phyloP scores from a whole-genome alignment of 2,329 filamentous ascomycete species.

The Fusarium sterilihyphosum region DNA sequence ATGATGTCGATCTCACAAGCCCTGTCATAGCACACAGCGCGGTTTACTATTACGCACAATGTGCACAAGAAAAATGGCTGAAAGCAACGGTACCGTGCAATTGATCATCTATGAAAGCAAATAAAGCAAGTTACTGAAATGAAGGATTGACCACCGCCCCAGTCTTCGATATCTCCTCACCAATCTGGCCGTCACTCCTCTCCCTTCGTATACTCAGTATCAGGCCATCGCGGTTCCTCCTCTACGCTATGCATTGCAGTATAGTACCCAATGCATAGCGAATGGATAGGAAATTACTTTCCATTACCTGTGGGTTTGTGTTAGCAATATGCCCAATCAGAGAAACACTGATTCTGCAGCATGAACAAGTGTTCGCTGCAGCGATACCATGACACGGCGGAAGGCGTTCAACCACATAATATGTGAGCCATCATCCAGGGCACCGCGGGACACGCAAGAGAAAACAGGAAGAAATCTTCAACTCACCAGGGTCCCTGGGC shows the following conservation, averaged over 20 bases:
- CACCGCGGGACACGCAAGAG: background rate
- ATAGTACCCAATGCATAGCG: background rate
- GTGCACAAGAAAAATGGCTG: constrained; percentile 9
- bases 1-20: constrained; percentile 6
- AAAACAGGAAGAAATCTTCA: background rate
- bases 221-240: background rate
- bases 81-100: constrained; percentile 15
- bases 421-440: background rate
- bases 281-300: constrained; percentile 1
- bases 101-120: constrained; percentile 14
- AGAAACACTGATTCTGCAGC: constrained; percentile 3
- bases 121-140: background rate
- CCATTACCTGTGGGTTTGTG: constrained; percentile 10
- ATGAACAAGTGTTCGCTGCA: constrained; percentile 4
- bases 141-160: background rate
- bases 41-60: background rate
- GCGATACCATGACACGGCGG: constrained; percentile 21
- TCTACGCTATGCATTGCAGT: background rate
- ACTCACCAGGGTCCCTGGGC: constrained; percentile 29
- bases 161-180: background rate
- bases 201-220: background rate
- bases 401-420: background rate
- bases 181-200: background rate
- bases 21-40: constrained; percentile 20
- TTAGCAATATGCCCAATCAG: constrained; percentile 14